Conservation (phyloP, 805 yeast species). For the Metschnikowia cubensis region DNA sequence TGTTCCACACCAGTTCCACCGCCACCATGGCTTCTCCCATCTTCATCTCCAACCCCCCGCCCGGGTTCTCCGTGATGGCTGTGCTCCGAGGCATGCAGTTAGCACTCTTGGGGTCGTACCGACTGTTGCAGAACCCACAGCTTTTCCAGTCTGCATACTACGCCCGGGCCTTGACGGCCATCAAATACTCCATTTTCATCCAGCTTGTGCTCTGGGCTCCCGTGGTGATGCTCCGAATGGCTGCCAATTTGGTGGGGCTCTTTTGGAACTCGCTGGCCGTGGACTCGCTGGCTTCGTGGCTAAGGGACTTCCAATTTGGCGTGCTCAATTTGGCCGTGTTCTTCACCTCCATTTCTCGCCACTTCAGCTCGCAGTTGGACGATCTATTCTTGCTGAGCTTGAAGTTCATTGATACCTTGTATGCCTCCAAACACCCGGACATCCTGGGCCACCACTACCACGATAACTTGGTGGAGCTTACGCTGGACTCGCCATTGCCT, state of each 20-base stretch:
- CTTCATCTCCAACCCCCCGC: conserved; percentile 53
- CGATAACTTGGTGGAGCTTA: conserved; percentile 14
- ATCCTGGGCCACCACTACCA: conserved; percentile 10
- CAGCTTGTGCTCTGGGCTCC: conserved; percentile 29
- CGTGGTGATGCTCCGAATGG: conserved; percentile 16
- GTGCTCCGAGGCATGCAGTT: conserved; percentile 53
- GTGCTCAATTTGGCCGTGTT: conserved; percentile 41
- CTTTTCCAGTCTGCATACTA: conserved; percentile 30
- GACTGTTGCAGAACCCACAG: conserved; percentile 43
- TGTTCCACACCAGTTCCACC: too few species aligned
- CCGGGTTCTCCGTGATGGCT: conserved; percentile 47
- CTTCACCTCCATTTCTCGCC: conserved; percentile 32
- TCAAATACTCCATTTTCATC: conserved; percentile 34
- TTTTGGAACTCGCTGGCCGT: conserved; percentile 5
- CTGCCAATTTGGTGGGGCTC: conserved; percentile 9
- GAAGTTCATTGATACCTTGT: conserved; percentile 32
- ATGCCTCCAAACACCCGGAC: conserved; percentile 35
- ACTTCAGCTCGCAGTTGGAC: conserved; percentile 38
- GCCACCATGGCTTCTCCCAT: conserved; percentile 54
- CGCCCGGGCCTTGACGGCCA: conserved; percentile 30
- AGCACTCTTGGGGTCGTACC: conserved; percentile 45
- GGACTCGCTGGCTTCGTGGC: conserved; percentile 13
- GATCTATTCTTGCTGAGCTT: conserved; percentile 36
- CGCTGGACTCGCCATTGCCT: neutral
- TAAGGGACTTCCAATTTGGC: conserved; percentile 30